Base-by-base conservation (phyloP, 2,329 filamentous ascomycete genomes). In the Botrytis medusae region DNA sequence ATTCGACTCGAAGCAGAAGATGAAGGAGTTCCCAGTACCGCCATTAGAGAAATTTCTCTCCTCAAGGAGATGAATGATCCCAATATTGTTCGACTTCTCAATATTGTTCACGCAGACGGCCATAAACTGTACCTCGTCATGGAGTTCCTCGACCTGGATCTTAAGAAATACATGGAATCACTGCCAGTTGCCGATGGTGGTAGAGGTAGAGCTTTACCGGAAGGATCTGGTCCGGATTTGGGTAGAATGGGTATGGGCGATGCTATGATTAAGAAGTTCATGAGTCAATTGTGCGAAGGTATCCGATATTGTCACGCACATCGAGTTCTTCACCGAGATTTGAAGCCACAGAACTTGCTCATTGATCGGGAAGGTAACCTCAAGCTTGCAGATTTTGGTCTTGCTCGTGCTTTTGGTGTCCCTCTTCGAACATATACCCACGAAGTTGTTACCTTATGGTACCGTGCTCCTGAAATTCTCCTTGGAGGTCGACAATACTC, bases 81-180 rank as follows among this genome's bases (percentile, higher is more conserved):
- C 75, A 97, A 95, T 84, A 96, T 97, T 79, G 93, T 97, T 74
- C 90, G 90, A 76, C 89, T 97, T 61, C 84, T 95, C 81, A 97
- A 97, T 85, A 97, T 97, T 77, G 94, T 97, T 70, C 94, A 97
- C 83, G 93, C 94, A 80, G 95, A 97, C 82, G 94, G 94, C 73
- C 93, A 97, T 85, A 97, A 97, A 85, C 89, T 97, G 69, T 97
- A 97, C 83, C 91, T 97, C 65, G 94, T 97, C 78, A 93, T 95
- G 77, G 94, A 97, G 82, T 97, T 93, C 83, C 91, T 97, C 77
- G 94, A 97, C 80, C 87, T 95, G 73, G 94, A 97, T 80, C 86
- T 97, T 78, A 97, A 97, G 86, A 97, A 97, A 83, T 97, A 97
- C 84, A 97, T 97, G 94, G 94, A 97, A 83, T 89, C 94, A 10